Evolutionary conservation across 1,139 yeast genomes (phyloP).

Genomic region (Geotrichum macrosporum): DNA sequence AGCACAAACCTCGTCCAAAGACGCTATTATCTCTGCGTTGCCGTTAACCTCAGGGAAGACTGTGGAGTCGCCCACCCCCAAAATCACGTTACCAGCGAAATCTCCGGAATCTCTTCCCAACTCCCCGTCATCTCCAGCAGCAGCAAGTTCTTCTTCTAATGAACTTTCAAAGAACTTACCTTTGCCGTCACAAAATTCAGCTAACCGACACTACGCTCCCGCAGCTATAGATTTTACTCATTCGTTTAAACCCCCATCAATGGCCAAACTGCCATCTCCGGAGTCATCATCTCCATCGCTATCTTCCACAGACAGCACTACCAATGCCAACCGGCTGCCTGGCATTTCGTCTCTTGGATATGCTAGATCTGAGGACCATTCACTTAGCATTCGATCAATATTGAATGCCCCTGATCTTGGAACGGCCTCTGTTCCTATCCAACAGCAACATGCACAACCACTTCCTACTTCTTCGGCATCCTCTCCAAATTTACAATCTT

Average conservation of each 20-base stretch:
- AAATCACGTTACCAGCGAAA: slow-evolving; percentile 4
- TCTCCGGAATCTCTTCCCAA: slow-evolving; percentile 16
- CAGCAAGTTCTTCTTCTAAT: background rate
- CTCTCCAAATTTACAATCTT: too few relatives aligned
- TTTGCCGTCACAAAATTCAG: background rate
- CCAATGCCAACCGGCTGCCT: too few relatives aligned
- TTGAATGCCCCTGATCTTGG: slow-evolving; percentile 4
- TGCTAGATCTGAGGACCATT: slow-evolving; percentile 1
- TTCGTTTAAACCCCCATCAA: slow-evolving; percentile 26
- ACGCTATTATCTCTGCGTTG: too few relatives aligned
- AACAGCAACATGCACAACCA: too few relatives aligned
- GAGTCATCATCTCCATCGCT: slow-evolving; percentile 3
- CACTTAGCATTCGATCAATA: slow-evolving; percentile 12
- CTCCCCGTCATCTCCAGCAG: background rate
- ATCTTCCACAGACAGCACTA: background rate
- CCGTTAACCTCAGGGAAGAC: too few relatives aligned
- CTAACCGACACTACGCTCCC: background rate
- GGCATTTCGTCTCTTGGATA: slow-evolving; percentile 4
- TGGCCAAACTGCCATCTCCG: background rate
- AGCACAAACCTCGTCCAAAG: too few relatives aligned
- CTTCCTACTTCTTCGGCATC: too few relatives aligned
- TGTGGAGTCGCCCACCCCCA: slow-evolving; percentile 4
- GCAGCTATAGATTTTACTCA: slow-evolving; percentile 34
- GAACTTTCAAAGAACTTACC: too few relatives aligned
- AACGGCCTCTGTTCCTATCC: background rate